Evolutionary conservation across 192 early-diverging fungal genomes (phyloP).

Genomic region (Coemansia sp.): DNA sequence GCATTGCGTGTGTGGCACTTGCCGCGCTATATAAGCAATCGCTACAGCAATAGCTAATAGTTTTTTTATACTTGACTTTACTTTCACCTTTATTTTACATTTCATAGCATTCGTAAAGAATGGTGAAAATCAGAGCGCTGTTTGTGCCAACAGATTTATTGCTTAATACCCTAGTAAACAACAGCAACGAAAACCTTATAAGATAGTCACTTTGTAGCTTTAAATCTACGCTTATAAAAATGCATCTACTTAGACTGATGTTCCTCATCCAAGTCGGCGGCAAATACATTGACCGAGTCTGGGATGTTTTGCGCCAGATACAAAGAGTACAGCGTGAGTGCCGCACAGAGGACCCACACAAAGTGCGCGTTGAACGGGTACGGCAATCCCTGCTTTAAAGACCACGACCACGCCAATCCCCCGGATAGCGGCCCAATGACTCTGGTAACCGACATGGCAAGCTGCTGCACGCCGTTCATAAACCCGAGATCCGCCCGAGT

Average conservation of each 20-base stretch:
- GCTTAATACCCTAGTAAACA: too few relatives aligned
- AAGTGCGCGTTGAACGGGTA: slow-evolving; percentile 48
- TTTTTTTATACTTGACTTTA: too few relatives aligned
- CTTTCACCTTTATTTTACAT: too few relatives aligned
- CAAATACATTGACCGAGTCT: slow-evolving; percentile 36
- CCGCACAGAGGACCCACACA: slow-evolving; percentile 33
- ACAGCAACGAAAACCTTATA: too few relatives aligned
- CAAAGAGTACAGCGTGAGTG: slow-evolving; percentile 1
- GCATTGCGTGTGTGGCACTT: too few relatives aligned
- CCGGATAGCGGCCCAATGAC: slow-evolving; percentile 32
- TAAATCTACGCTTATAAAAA: too few relatives aligned
- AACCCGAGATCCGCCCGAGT: background rate
- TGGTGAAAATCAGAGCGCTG: too few relatives aligned
- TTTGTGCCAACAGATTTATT: too few relatives aligned
- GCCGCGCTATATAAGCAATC: too few relatives aligned
- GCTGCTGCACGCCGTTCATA: slow-evolving; percentile 2
- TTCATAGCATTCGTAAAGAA: too few relatives aligned
- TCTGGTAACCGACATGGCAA: slow-evolving; percentile 19
- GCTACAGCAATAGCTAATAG: too few relatives aligned
- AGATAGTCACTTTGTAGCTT: background rate
- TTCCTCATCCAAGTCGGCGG: slow-evolving; percentile 7
- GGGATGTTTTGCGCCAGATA: slow-evolving; percentile 20
- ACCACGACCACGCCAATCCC: slow-evolving; percentile 32
- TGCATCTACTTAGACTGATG: too few relatives aligned
- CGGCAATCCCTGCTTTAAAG: slow-evolving; percentile 27